Evolutionary conservation across 306 rosid species (phyloP).

Genomic region (Fragaria ananassa): DNA sequence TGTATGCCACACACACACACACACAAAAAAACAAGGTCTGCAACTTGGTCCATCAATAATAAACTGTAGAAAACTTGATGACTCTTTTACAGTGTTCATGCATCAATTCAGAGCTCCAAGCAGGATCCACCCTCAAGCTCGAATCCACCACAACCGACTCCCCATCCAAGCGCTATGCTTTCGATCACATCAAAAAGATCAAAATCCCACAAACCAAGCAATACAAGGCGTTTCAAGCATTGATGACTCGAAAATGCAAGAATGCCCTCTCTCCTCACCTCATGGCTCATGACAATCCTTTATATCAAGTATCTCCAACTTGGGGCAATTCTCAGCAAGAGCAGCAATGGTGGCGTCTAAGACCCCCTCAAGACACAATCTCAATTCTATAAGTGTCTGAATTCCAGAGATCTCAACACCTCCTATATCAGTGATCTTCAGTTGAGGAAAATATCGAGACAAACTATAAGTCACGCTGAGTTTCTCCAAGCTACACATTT

Average conservation of each 20-base stretch:
- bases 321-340: not conserved
- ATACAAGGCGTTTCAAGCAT: not conserved
- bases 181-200: not conserved
- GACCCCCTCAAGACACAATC: not conserved
- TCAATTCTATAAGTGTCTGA: not conserved
- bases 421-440: not conserved
- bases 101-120: not conserved
- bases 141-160: not conserved
- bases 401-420: not conserved
- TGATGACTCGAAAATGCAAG: not conserved
- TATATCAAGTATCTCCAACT: not conserved
- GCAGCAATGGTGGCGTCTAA: not conserved
- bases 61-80: not conserved
- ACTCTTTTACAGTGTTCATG: not conserved
- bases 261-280: not conserved
- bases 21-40: not conserved
- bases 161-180: not conserved
- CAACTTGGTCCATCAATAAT: too few relatives aligned
- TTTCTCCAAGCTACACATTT: not conserved
- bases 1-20: not conserved
- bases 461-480: not conserved
- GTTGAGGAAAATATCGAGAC: not conserved
- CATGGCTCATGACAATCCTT: not conserved
- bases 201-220: not conserved
- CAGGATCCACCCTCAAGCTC: not conserved